Evolutionary conservation across 257 asterid species (phyloP).

Genomic region (Scutellaria galericulata): DNA sequence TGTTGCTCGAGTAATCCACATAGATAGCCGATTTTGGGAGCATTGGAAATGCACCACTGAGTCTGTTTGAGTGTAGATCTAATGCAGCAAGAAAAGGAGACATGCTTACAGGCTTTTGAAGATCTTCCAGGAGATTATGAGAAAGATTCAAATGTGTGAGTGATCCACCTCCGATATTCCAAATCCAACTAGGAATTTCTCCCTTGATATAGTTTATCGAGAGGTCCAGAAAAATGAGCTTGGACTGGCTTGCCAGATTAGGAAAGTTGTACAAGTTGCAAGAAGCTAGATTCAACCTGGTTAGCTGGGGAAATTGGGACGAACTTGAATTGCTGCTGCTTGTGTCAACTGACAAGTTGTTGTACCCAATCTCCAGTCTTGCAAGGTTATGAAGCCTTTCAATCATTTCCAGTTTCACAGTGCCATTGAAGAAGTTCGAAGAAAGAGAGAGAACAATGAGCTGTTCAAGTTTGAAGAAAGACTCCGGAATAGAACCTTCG

Average conservation of each 20-base stretch:
- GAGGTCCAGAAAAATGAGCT: constrained; percentile 46
- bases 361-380: constrained; percentile 59
- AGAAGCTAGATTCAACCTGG: constrained; percentile 51
- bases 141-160: constrained; percentile 51
- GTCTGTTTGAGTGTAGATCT: constrained; percentile 47
- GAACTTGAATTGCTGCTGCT: constrained; percentile 20
- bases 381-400: constrained; percentile 43
- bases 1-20: constrained; percentile 54
- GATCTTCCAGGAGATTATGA: constrained; percentile 36
- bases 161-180: constrained; percentile 42
- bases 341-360: constrained; percentile 45
- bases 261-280: constrained; percentile 55
- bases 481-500: constrained; percentile 42
- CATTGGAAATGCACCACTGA: constrained; percentile 46
- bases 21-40: constrained; percentile 39
- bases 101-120: constrained; percentile 40
- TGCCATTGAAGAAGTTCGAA: constrained; percentile 45
- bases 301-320: constrained; percentile 31
- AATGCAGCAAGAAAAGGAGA: constrained; percentile 27
- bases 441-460: constrained; percentile 44
- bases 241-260: constrained; percentile 33
- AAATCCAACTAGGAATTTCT: constrained; percentile 65
- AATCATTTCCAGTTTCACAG: constrained; percentile 30
- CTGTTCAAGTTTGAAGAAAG: constrained; percentile 37
- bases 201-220: constrained; percentile 50